These are phyloP conservation scores for Dactylella cylindrospora DNA, from an alignment of 2,329 filamentous ascomycete species.

Conservation along the genomic window DNA sequence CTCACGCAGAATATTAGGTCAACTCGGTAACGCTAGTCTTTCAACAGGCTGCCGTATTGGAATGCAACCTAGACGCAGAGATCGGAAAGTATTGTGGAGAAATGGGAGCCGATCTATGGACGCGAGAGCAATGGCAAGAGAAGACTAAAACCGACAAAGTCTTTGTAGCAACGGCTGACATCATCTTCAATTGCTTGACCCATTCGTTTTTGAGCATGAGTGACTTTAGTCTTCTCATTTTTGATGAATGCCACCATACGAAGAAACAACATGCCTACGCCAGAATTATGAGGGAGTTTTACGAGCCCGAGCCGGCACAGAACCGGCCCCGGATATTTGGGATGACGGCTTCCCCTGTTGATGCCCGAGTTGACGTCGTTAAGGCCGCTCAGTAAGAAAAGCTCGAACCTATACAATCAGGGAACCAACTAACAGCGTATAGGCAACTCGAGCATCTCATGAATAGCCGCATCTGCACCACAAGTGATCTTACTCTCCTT, in stretches of 20 bases:
- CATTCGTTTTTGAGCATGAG: slow-evolving; percentile 77
- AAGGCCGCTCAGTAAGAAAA: slow-evolving; percentile 62
- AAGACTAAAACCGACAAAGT: slow-evolving; percentile 61
- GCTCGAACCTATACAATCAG: background rate
- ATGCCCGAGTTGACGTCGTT: slow-evolving; percentile 72
- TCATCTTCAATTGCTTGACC: slow-evolving; percentile 75
- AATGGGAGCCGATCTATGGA: slow-evolving; percentile 65
- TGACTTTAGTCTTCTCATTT: slow-evolving; percentile 84
- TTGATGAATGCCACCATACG: slow-evolving; percentile 94
- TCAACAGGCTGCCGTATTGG: slow-evolving; percentile 81
- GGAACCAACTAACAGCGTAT: background rate
- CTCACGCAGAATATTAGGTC: slow-evolving; percentile 57
- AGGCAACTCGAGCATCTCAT: slow-evolving; percentile 53
- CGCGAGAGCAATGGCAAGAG: slow-evolving; percentile 53
- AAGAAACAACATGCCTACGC: slow-evolving; percentile 94
- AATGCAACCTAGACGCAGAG: slow-evolving; percentile 74
- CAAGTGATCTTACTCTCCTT: slow-evolving; percentile 62
- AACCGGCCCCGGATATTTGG: slow-evolving; percentile 77
- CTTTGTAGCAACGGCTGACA: slow-evolving; percentile 88
- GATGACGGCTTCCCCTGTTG: slow-evolving; percentile 95
- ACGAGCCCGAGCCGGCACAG: slow-evolving; percentile 58
- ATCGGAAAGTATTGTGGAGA: slow-evolving; percentile 74
- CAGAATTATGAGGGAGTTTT: slow-evolving; percentile 83
- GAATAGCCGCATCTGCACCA: slow-evolving; percentile 80
- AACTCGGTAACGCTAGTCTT: slow-evolving; percentile 87